Base-by-base conservation (phyloP, 148 eudicot species). In the Rhododendron ovatum region DNA sequence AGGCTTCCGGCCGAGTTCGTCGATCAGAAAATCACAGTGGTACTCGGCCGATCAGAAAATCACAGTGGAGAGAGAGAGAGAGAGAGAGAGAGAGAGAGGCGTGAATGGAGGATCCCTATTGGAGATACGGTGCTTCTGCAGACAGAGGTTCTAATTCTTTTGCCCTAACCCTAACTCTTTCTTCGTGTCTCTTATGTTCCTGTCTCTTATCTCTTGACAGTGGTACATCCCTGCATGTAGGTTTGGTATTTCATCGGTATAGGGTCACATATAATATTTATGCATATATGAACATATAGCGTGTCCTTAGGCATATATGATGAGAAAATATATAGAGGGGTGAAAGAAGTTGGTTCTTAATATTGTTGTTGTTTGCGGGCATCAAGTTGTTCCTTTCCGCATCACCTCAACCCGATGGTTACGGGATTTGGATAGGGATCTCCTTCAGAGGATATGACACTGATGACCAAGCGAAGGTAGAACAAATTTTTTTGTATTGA, bases 51-150 rank as follows among this genome's bases (percentile, higher is more conserved):
- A 41, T 41, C 76, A 71, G 39, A 30, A 30, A 71, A 71, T 30
- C 1, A 33, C 76, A 13, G 37, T 2, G 7, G 39, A 61, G 69
- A 61, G 69, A 24, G 67, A 59, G 65, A 20, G 65, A 20, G 67
- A 28, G 39, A 80, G 82, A 51, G 67, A 18, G 67, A 53, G 67
- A 26, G 51, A 82, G 87, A 77, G 73, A 82, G 63, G 33, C 7
- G 59, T 37, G 14, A 13, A 89, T 91, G 93, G 91, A 55, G 69
- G 90, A 91, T 88, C 91, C 91, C 30, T 89, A 89, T 80, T 69
- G 89, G 89, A 80, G 91, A 88, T 89, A 89, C 89, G 87, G 82
- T 50, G 88, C 80, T 77, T 53, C 89, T 53, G 55, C 89, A 37
- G 91, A 89, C n/a, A 77, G 83, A 86, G 90, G 91, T 91, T 47